Percentiles rank a stretch among this genome's conserved stretches.
Conservation (phyloP, 768 basidiomycete genomes). For the Cystofilobasidium ferigula region DNA sequence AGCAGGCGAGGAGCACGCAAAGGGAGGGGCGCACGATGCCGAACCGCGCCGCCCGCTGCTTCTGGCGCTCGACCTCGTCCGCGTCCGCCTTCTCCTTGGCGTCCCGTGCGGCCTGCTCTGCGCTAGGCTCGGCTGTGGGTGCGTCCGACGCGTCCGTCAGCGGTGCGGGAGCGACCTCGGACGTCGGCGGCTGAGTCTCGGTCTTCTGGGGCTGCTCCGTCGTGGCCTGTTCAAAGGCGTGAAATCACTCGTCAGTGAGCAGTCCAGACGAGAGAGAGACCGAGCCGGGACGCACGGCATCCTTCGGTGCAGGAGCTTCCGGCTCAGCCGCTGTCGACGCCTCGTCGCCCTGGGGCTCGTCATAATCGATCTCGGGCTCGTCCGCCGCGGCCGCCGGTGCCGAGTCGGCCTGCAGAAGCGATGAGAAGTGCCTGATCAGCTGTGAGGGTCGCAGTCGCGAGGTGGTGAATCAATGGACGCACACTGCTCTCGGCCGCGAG, state of each 20-base stretch:
- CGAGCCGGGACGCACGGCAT: too few relatives aligned
- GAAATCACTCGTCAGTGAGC: too few relatives aligned
- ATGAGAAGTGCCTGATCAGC: background rate
- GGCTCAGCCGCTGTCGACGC: slow-evolving; percentile 2
- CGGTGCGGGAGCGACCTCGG: too few relatives aligned
- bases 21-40: slow-evolving; percentile 15
- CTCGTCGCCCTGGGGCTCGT: background rate
- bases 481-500: background rate
- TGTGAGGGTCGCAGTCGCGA: slow-evolving; percentile 4
- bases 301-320: background rate
- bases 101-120: background rate
- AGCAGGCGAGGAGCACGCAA: too few relatives aligned
- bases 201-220: too few relatives aligned
- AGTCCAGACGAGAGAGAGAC: too few relatives aligned
- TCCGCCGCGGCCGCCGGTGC: background rate
- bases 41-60: slow-evolving; percentile 21
- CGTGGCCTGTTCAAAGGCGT: too few relatives aligned
- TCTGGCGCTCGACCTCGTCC: slow-evolving; percentile 19
- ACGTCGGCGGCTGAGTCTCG: too few relatives aligned
- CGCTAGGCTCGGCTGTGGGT: background rate
- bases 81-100: background rate
- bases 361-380: background rate
- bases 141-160: background rate
- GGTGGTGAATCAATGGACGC: background rate
- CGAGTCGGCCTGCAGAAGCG: background rate